Evolutionary conservation across 2,329 filamentous ascomycete species (phyloP), one percentile per base, ranked within the genome.

Genomic region (Aspergillus eucalypticola): DNA sequence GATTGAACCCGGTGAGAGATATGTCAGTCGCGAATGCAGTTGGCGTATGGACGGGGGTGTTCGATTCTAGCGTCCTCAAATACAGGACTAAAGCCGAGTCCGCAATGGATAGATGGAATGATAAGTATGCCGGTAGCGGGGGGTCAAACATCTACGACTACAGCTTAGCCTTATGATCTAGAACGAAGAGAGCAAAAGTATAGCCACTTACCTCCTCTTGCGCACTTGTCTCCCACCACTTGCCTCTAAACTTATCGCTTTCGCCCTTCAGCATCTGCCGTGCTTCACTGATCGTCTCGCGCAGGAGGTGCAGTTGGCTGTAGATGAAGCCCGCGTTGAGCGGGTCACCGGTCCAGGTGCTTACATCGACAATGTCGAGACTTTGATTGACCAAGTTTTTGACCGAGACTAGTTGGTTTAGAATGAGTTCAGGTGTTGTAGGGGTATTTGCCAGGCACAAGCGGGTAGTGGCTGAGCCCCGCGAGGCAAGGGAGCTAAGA

Each of bases 281-380:
- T n/a, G 86, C 86, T 66, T 88, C 85, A 54, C 81, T 78, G 41
- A 89, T 83, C 64, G 87, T 85, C 60, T 88, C 86, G 62, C 84
- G 81, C 63, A 86, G 75, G 65, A 87, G 77, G 58, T 81, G 78
- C 70, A 87, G 75, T 78, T 87, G 84, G 59, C 84, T 81, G 64
- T 79, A 81, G 69, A 86, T 83, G 73, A 86, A 84, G 68, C 79
- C 77, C 52, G 84, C 82, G 67, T 86, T 81, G 49, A 78, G 80
- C n/a, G 82, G 80, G 70, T 90, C 86, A 15, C 88, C 87, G 38
- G 89, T 90, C 80, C 88, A 89, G 27, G 89, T 84, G 48, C 89
- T 91, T 15, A 96, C 84, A 68, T 89, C 86, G 53, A 96, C 87
- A 50, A 96, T 86, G 74, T 96, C 91, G 64, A 97, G 85, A 59